A percentile compares a stretch with the other conserved stretches of the same genome.
phyloP scores from a whole-genome alignment of 2,329 filamentous ascomycete genomes.

The Hypoxylon sp. region DNA sequence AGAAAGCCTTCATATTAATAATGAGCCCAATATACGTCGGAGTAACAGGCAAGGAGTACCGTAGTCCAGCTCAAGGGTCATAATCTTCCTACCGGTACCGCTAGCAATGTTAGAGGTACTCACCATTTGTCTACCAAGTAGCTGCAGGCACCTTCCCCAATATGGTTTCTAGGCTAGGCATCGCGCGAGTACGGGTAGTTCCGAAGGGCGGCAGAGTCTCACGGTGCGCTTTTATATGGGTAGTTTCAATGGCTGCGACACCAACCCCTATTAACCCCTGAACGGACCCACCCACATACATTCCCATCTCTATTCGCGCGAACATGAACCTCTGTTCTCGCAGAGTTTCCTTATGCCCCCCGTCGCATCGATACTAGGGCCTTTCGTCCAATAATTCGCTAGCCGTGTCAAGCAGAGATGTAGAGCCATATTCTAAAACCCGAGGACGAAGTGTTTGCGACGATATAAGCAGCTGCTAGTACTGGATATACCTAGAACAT shows the following conservation, averaged over 20 bases:
- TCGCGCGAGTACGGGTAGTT: neutral
- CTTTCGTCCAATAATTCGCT: no score
- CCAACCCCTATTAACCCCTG: neutral
- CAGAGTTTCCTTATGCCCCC: no score
- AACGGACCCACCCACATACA: neutral
- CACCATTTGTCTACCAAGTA: neutral
- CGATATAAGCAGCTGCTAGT: no score
- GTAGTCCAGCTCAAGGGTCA: neutral
- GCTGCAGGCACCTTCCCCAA: neutral
- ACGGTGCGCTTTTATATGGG: neutral
- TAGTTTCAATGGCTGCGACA: neutral
- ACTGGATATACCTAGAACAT: no score
- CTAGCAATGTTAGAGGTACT: no score
- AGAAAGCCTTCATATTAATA: no score
- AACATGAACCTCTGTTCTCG: neutral
- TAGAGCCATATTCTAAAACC: no score
- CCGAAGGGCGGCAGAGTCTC: neutral
- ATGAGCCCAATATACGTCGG: no score
- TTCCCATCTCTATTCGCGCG: neutral
- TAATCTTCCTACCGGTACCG: neutral
- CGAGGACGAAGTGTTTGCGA: no score
- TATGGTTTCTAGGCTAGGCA: neutral
- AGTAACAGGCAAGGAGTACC: neutral
- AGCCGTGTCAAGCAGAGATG: no score
- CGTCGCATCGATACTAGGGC: no score